phyloP scores from a whole-genome alignment of 345 rosid species.

The Gossypium herbaceum region DNA sequence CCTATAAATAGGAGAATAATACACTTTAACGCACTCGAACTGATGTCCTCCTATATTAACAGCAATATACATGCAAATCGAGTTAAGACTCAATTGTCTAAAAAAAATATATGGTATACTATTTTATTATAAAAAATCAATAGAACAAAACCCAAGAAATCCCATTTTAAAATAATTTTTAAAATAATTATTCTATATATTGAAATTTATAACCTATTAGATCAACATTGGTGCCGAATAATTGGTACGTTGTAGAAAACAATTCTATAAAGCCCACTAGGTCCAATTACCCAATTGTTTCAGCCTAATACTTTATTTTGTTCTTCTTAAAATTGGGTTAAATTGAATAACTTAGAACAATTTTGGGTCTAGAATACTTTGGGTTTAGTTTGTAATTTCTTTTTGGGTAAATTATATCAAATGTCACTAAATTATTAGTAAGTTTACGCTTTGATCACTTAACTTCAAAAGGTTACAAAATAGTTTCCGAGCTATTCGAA shows the following conservation, averaged over 20 bases:
- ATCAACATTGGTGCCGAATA: background rate
- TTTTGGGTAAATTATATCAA: background rate
- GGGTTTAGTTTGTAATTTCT: background rate
- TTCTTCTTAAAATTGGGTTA: background rate
- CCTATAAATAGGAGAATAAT: too few relatives aligned
- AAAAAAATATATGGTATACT: too few relatives aligned
- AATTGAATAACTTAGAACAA: background rate
- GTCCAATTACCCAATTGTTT: background rate
- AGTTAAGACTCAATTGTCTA: fast-evolving
- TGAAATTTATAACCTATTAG: background rate
- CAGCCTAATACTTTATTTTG: background rate
- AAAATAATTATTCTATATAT: too few relatives aligned
- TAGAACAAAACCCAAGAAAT: background rate
- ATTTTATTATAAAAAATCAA: too few relatives aligned
- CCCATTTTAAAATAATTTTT: background rate
- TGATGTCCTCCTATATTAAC: fast-evolving
- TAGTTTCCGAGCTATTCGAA: too few relatives aligned
- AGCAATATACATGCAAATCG: too few relatives aligned
- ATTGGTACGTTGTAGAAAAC: background rate
- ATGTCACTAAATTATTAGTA: too few relatives aligned
- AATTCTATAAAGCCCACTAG: background rate
- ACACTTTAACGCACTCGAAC: too few relatives aligned
- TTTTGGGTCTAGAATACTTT: background rate
- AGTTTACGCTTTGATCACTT: too few relatives aligned
- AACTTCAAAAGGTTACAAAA: too few relatives aligned